Base-by-base conservation (phyloP, 2,329 filamentous ascomycete genomes). In the Pseudogymnoascus sp. region DNA sequence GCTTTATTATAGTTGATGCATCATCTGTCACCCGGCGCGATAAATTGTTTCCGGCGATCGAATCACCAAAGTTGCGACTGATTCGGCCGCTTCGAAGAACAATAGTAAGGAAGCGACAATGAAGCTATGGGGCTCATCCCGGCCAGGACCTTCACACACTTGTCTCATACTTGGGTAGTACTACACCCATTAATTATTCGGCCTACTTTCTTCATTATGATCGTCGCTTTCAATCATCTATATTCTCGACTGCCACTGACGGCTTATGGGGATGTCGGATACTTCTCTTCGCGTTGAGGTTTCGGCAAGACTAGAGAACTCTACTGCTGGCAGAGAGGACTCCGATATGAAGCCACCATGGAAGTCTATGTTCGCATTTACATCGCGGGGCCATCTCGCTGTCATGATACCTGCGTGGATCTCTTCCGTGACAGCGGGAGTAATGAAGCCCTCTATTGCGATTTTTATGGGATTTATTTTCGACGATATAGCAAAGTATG, bases 401-500 rank as follows among this genome's bases (percentile, higher is more conserved):
- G 72, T 83, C 3, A 73, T 93, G 0, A 56, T 78, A 10, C 70
- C 79, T 1, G 89, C 86, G 0, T 60, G 88, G 0, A 10, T 81
- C 3, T 76, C 84, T 1, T 83, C 89, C 0, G 72, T 85, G 3
- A 68, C 83, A 1, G 81, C 85, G 7, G 89, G 89, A 1, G 80
- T 82, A 0, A 77, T 87, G 11, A 83, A 85, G 62, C 89, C 90
- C 0, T 76, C 81, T 1, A 80, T 90, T 26, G 84, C 91, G 3
- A 78, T 92, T 29, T 74, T 96, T 1, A 82, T 93, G 1, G 93
- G 93, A 11, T 81, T 82, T 60, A 80, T 96, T 6, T 96, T 96
- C 71, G 81, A 89, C 31, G 76, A 84, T 4, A 87, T 96, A 64
- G 82, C 89, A 0, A 75, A 80, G 6, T 91, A 86, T 70, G 89